Conservation (phyloP, 495 filamentous ascomycete species). For the Hypoxylon rickii region DNA sequence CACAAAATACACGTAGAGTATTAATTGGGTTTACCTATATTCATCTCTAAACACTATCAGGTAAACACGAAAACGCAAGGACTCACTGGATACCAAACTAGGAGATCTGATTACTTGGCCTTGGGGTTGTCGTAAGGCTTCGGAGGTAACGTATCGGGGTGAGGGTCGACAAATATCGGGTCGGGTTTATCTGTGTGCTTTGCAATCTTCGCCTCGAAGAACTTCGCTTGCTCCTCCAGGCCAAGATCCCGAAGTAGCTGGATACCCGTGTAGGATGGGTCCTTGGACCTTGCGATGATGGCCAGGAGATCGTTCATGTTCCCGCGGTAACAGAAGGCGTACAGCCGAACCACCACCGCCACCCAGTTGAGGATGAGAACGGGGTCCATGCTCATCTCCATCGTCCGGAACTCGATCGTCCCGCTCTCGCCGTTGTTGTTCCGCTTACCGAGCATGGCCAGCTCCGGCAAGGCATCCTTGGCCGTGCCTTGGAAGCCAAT, state of each 20-base stretch:
- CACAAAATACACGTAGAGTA: too few relatives aligned
- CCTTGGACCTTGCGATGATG: not conserved
- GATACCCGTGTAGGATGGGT: not conserved
- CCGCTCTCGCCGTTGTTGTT: slow-evolving; percentile 23
- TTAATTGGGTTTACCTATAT: too few relatives aligned
- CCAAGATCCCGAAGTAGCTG: slow-evolving; percentile 13
- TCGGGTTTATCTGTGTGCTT: too few relatives aligned
- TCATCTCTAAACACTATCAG: too few relatives aligned
- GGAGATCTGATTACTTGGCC: too few relatives aligned
- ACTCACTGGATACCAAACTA: too few relatives aligned
- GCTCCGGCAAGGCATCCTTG: not conserved
- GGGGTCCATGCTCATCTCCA: slow-evolving; percentile 15
- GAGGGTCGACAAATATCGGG: too few relatives aligned
- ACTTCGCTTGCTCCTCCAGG: slow-evolving; percentile 2
- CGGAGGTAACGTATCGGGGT: too few relatives aligned
- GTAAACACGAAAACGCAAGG: too few relatives aligned
- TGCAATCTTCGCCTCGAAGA: not conserved
- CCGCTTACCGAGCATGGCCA: accelerated
- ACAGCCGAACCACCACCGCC: slow-evolving; percentile 9
- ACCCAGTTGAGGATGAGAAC: slow-evolving; percentile 12
- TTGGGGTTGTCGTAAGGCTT: too few relatives aligned
- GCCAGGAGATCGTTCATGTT: slow-evolving; percentile 7
- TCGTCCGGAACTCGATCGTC: slow-evolving; percentile 21
- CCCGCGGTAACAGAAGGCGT: slow-evolving; percentile 8
- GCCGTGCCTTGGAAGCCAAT: slow-evolving; percentile 20